Evolutionary conservation across 768 basidiomycete species (phyloP), one percentile per base, ranked within the genome.

Genomic region (Termitomyces sp.): DNA sequence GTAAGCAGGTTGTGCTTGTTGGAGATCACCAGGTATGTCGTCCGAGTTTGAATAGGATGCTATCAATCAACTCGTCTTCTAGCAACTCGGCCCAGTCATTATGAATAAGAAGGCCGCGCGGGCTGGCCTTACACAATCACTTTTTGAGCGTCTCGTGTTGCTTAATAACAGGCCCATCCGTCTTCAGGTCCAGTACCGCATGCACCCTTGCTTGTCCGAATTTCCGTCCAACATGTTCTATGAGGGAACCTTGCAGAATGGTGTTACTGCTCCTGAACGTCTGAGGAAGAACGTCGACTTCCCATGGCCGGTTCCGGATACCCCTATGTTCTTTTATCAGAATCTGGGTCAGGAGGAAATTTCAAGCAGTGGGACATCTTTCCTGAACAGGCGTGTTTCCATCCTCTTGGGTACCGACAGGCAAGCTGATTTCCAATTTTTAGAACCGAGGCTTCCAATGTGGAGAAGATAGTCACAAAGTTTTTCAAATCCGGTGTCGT

Each of bases 191-290:
- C 97, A 99, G 73, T 99, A 99, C 69, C 95, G 97, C 72, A 99
- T 99, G 97, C 97, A 99, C 70, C 97, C 97, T 8, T 98, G 96
- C 71, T 79, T 98, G 54, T 98, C 97, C 45, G 95, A 98, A 73
- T 99, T 99, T 78, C 96, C 97, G 2, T 96, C 94, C 58, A 99
- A 99, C 74, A 99, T 99, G 97, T 98, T 99, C 78, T 99, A 99
- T 72, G 97, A 99, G 70, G 97, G 97, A 24, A 96, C 96, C 0
- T 74, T 99, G 28, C 97, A 99, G 74, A 99, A 99, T 69, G 97
- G 97, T 70, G 97, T 99, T 54, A 99, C 97, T 12, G 97, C 97
- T 16, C 97, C 97, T 4, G 97, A 99, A 71, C 85, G 97, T 41
- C 77, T 99, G 61, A 82, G 95, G 75, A 98, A 96, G 81, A 96